A percentile compares a stretch with the other conserved stretches of the same genome.
Conservation (phyloP, 345 rosid species). For the Hibiscus mutabilis region DNA sequence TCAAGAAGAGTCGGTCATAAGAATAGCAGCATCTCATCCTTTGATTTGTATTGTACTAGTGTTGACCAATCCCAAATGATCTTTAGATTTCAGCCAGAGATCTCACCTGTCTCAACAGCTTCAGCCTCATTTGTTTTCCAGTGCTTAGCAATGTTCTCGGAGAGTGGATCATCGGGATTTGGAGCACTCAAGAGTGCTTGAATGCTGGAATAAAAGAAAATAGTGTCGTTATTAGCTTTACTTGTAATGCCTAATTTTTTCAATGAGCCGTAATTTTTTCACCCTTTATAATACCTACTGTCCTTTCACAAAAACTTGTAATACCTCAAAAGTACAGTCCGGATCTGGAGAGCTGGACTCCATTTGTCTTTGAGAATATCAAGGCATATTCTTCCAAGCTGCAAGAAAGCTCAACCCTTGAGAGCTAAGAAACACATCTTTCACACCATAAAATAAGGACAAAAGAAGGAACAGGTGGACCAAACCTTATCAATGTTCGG, state of each 20-base stretch:
- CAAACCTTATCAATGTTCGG: conserved; percentile 98
- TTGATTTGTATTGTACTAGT: background rate
- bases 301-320: background rate
- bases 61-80: background rate
- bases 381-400: conserved; percentile 99
- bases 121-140: conserved; percentile 94
- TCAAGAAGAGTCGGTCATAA: background rate
- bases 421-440: conserved; percentile 8
- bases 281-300: background rate
- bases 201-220: conserved; percentile 36
- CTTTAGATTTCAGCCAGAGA: background rate
- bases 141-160: conserved; percentile 98
- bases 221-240: background rate
- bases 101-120: conserved; percentile 92
- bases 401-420: conserved; percentile 8
- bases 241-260: too few species aligned
- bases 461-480: background rate
- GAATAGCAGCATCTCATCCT: background rate
- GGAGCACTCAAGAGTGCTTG: conserved; percentile 99
- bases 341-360: conserved; percentile 98
- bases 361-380: conserved; percentile 98
- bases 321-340: conserved; percentile 97
- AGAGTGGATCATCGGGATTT: conserved; percentile 96
- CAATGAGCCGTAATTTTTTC: background rate
- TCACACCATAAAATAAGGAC: background rate